phyloP scores from a whole-genome alignment of 352 stramenopile species.

The Thraustotheca clavata region DNA sequence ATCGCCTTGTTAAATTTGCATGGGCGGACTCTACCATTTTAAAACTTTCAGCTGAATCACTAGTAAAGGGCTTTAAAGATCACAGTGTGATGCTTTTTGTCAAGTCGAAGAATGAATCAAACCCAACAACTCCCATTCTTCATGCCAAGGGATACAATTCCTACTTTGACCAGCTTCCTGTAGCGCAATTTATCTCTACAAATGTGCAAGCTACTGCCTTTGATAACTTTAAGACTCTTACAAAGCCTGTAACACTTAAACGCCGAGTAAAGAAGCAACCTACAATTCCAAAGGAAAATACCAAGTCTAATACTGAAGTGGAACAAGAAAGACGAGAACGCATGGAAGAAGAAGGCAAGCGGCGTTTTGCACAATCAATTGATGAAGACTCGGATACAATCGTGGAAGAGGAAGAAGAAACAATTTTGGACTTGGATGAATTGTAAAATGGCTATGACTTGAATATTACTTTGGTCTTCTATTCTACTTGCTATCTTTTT shows the following conservation, averaged over 20 bases:
- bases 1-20: slow-evolving; percentile 55
- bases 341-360: slow-evolving; percentile 24
- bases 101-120: slow-evolving; percentile 30
- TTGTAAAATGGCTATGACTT: slow-evolving; percentile 4
- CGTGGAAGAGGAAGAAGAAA: slow-evolving; percentile 23
- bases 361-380: slow-evolving; percentile 25
- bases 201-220: slow-evolving; percentile 7
- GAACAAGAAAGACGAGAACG: slow-evolving; percentile 25
- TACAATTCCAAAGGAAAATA: background rate
- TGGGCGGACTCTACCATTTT: slow-evolving; percentile 58
- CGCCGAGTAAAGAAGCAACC: slow-evolving; percentile 14
- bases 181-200: slow-evolving; percentile 50
- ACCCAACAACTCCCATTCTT: slow-evolving; percentile 30
- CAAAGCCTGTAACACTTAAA: slow-evolving; percentile 43
- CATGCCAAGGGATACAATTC: slow-evolving; percentile 49
- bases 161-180: slow-evolving; percentile 47
- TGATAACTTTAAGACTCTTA: slow-evolving; percentile 34
- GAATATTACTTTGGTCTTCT: background rate
- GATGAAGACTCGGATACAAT: slow-evolving; percentile 24
- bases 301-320: slow-evolving; percentile 25
- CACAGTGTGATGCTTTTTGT: slow-evolving; percentile 67
- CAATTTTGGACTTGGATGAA: slow-evolving; percentile 47
- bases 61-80: slow-evolving; percentile 40
- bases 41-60: slow-evolving; percentile 59
- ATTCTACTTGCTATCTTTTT: background rate